Base-by-base conservation (phyloP, 257 asterid species). In the Ligustrum vulgare region DNA sequence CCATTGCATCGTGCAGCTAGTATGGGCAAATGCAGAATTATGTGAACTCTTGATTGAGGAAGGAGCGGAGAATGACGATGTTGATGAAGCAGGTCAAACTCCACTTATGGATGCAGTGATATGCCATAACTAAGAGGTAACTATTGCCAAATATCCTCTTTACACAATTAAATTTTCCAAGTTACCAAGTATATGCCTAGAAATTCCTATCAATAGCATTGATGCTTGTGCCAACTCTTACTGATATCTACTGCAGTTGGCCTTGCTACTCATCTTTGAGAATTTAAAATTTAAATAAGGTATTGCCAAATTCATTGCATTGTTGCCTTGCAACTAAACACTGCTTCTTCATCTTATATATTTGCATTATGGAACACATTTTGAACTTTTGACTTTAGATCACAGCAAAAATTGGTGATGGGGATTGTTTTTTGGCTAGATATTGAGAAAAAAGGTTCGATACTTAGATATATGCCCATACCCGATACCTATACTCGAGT, bases 1-100 rank as follows among this genome's bases (percentile, higher is more conserved):
- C 97, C 99, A 34, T 87, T 95, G 92, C 98, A 95, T 76, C 98
- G 99, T 66, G 98, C 99, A 82, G 98, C 99, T 65, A 92, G 98
- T 87, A 86, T 91, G 2, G 99, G 98, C n/a, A 72, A 84, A 90
- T 72, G 77, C 83, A 51, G 87, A 71, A 60, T 70, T 94, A 79
- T 89, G 92, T 66, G 96, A 94, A 63, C 83, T 86, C 82, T 85
- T 94, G 79, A 92, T 94, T 64, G 98, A 91, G 91, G 99, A 94
- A 89, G 97, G 99, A 64, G 96, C 98, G 51, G 96, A 89, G 84
- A 81, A 92, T 39, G 99, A 94, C 75, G 99, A 86, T 13, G 86
- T 81, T 68, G 99, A 94, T 81, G 87, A 64, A 83, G 92, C 90
- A 31, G 98, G 99, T 76, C 86, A 94, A 84, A 94, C 99, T 56